Conservation (phyloP, 2,329 filamentous ascomycete genomes). For the Cytospora piceae region DNA sequence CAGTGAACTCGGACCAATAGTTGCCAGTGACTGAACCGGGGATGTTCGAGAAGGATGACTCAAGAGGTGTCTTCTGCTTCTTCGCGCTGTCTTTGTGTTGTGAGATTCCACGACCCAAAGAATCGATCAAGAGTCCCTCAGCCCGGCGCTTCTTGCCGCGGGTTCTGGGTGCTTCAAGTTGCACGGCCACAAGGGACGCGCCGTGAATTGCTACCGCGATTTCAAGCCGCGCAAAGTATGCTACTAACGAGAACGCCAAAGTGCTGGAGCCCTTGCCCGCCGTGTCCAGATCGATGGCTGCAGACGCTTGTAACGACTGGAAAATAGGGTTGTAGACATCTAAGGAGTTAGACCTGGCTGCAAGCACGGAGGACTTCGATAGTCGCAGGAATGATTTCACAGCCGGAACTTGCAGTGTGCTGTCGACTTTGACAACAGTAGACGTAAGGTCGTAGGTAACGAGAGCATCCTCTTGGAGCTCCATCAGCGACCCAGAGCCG, state of each 20-base stretch:
- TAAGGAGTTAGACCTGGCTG: slow-evolving; percentile 59
- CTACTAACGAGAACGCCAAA: slow-evolving; percentile 50
- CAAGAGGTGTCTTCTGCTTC: slow-evolving; percentile 31
- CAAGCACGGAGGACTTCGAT: slow-evolving; percentile 67
- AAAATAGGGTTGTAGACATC: slow-evolving; percentile 72
- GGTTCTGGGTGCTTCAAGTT: slow-evolving; percentile 64
- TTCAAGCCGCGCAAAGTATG: slow-evolving; percentile 69
- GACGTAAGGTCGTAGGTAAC: slow-evolving; percentile 66
- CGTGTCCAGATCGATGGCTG: slow-evolving; percentile 47
- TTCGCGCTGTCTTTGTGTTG: slow-evolving; percentile 43
- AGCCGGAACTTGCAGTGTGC: slow-evolving; percentile 54
- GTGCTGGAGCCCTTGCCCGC: slow-evolving; percentile 35
- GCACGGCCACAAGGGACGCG: slow-evolving; percentile 67
- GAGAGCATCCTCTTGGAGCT: slow-evolving; percentile 58
- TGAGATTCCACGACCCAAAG: slow-evolving; percentile 67
- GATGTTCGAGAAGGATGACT: slow-evolving; percentile 43
- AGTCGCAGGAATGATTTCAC: slow-evolving; percentile 68
- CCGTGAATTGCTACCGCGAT: slow-evolving; percentile 68
- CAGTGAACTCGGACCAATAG: slow-evolving; percentile 51
- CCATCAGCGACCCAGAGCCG: slow-evolving; percentile 65
- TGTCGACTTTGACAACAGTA: slow-evolving; percentile 63
- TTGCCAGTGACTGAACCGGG: slow-evolving; percentile 56
- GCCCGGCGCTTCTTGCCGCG: slow-evolving; percentile 59
- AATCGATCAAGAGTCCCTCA: slow-evolving; percentile 71
- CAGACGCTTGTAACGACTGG: slow-evolving; percentile 59